Percentiles rank a stretch among this genome's conserved stretches.
These are phyloP conservation scores for Termitomyces sp. DNA, from an alignment of 768 basidiomycete genomes.

Conservation along the genomic window DNA sequence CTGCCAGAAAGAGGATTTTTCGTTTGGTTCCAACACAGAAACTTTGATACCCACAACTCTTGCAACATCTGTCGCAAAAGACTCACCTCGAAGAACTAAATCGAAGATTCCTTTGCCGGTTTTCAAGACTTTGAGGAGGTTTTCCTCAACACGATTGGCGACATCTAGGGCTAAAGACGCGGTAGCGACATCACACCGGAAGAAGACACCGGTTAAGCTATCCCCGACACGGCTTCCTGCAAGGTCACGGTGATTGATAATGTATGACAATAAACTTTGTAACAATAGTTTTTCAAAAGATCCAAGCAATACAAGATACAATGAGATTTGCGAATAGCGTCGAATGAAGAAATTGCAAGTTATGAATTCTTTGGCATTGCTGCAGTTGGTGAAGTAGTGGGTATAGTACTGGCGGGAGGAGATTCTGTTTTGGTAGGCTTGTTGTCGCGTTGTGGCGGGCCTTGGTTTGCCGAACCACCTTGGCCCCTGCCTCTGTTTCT, in stretches of 20 bases:
- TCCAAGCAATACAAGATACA: slow-evolving; percentile 10
- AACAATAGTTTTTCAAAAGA: slow-evolving; percentile 1
- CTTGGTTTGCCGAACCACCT: slow-evolving; percentile 18
- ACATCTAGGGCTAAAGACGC: background rate
- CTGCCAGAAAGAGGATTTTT: slow-evolving; percentile 5
- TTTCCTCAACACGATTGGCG: slow-evolving; percentile 10
- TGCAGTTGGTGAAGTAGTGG: slow-evolving; percentile 4
- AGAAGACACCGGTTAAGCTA: background rate
- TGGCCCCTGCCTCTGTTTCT: slow-evolving; percentile 32
- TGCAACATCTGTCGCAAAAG: background rate
- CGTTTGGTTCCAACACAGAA: slow-evolving; percentile 2
- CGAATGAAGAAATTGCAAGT: background rate
- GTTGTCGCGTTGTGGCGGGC: background rate
- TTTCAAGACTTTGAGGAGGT: slow-evolving; percentile 16
- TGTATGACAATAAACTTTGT: background rate
- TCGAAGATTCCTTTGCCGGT: slow-evolving; percentile 23
- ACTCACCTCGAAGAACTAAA: background rate
- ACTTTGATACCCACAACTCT: slow-evolving; percentile 2
- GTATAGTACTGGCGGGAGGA: background rate
- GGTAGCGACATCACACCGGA: background rate
- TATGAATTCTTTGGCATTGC: slow-evolving; percentile 2
- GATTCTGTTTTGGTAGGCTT: background rate
- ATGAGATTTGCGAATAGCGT: background rate
- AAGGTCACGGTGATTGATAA: background rate
- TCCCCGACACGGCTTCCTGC: slow-evolving; percentile 10